A percentile compares a stretch with the other conserved stretches of the same genome.
phyloP scores from a whole-genome alignment of 495 filamentous ascomycete species.

The Penicillium bialowiezense region DNA sequence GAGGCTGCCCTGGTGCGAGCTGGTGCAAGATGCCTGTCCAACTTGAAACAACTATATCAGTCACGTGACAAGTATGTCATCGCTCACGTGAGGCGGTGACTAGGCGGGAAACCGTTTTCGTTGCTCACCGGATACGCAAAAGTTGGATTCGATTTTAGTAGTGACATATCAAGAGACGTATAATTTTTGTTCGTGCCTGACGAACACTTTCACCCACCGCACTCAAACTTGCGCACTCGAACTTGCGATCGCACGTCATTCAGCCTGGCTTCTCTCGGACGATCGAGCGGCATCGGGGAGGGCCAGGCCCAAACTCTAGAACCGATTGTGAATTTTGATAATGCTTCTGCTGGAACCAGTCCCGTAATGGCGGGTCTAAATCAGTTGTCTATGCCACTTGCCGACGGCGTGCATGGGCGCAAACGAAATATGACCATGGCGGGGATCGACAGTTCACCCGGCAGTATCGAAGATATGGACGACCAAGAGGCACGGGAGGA shows the following conservation, averaged over 20 bases:
- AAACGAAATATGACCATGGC: slow-evolving; percentile 47
- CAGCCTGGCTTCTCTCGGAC: slow-evolving; percentile 43
- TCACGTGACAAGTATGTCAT: no score
- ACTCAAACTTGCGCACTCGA: no score
- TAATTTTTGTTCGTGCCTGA: no score
- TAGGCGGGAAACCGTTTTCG: not conserved
- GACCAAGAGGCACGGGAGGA: slow-evolving; percentile 57
- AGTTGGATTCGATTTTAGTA: no score
- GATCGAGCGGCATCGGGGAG: slow-evolving; percentile 38
- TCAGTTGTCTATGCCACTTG: slow-evolving; percentile 33
- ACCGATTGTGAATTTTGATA: slow-evolving; percentile 26
- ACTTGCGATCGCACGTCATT: slow-evolving; percentile 18
- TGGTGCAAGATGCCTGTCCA: no score
- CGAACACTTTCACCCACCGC: no score
- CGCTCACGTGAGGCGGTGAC: no score
- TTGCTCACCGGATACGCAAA: no score
- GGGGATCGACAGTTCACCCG: slow-evolving; percentile 64
- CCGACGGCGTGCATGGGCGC: slow-evolving; percentile 35
- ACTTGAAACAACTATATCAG: no score
- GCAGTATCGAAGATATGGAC: slow-evolving; percentile 66
- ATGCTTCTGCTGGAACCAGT: slow-evolving; percentile 39
- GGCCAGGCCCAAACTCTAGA: slow-evolving; percentile 30
- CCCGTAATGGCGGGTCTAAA: slow-evolving; percentile 45
- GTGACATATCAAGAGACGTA: no score
- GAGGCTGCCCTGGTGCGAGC: no score